These are phyloP conservation scores for Craterostigma plantagineum DNA, from an alignment of 257 asterid genomes.

Conservation along the genomic window DNA sequence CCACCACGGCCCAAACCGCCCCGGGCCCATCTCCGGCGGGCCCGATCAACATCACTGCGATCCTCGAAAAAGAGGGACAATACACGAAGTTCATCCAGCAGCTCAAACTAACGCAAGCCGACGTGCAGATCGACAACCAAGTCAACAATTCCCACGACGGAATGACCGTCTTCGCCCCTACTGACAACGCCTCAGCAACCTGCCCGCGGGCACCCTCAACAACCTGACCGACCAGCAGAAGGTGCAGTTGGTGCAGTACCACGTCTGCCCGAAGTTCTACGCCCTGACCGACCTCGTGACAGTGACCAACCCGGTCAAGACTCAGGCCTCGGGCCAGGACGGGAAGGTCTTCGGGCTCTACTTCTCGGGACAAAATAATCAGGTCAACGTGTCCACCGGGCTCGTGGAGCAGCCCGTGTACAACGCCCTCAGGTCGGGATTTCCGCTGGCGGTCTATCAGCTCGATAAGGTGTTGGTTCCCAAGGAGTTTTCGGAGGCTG, in stretches of 20 bases:
- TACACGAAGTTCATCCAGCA: slow-evolving; percentile 37
- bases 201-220: slow-evolving; percentile 65
- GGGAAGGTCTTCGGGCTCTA: slow-evolving; percentile 31
- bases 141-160: slow-evolving; percentile 62
- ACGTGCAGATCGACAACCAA: slow-evolving; percentile 58
- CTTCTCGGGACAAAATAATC: slow-evolving; percentile 28
- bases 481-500: slow-evolving; percentile 18
- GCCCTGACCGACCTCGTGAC: slow-evolving; percentile 21
- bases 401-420: slow-evolving; percentile 21
- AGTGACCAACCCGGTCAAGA: slow-evolving; percentile 83
- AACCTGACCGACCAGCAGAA: slow-evolving; percentile 40
- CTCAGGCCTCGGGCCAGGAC: slow-evolving; percentile 56
- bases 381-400: slow-evolving; percentile 57
- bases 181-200: slow-evolving; percentile 67
- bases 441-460: slow-evolving; percentile 64
- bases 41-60: slow-evolving; percentile 42
- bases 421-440: slow-evolving; percentile 29
- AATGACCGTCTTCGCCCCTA: slow-evolving; percentile 67
- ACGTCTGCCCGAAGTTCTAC: slow-evolving; percentile 54
- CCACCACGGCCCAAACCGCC: slow-evolving; percentile 33
- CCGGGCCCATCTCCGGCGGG: slow-evolving; percentile 49
- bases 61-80: slow-evolving; percentile 45
- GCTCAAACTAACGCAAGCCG: slow-evolving; percentile 36
- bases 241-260: slow-evolving; percentile 51
- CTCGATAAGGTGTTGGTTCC: slow-evolving; percentile 62